Evolutionary conservation across 306 rosid species (phyloP), one percentile per base, ranked within the genome.

Genomic region (Prunus campanulata): DNA sequence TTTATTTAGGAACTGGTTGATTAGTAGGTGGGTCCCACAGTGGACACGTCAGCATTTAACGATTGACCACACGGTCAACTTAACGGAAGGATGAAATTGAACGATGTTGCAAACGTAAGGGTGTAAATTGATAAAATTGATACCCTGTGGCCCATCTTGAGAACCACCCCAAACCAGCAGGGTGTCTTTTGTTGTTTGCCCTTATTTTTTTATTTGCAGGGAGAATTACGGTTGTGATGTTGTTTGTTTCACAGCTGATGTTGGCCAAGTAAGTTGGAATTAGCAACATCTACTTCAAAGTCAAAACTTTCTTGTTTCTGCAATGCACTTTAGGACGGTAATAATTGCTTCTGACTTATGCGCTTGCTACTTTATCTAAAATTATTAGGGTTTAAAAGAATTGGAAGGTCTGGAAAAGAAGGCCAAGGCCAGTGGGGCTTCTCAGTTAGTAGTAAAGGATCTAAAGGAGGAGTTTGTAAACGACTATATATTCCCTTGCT

Each of bases 191-290:
- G 29, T 27, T 3, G 3, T 25, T 25, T 25, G 27, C 27, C 27
- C 27, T 24, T 24, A 24, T 24, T 24, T 24, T 1, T 30, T 61
- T 65, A 39, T 11, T 85, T 89, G 86, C 97, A 92, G 99, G 85
- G 97, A 96, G 90, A 96, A 96, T 79, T 96, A 96, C 68, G 97
- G 93, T 7, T 96, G 99, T 71, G 98, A 92, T 47, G 98, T 96
- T 20, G 98, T 96, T 73, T 96, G 99, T 87, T 96, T 96, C 84
- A 96, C 99, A 47, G 98, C 97, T 19, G 98, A 96, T 84, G 98
- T 96, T 81, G 98, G 98, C 81, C 99, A 91, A 78, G 99, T 92
- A 91, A 67, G 89, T 85, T 48, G 48, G 10, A 50, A 20, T 66
- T 50, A 75, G 55, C 70, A 55, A 15, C 63, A 47, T 74, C 67